These are phyloP conservation scores for Mikania micrantha DNA, from an alignment of 129 eudicot species.

Conservation along the genomic window DNA sequence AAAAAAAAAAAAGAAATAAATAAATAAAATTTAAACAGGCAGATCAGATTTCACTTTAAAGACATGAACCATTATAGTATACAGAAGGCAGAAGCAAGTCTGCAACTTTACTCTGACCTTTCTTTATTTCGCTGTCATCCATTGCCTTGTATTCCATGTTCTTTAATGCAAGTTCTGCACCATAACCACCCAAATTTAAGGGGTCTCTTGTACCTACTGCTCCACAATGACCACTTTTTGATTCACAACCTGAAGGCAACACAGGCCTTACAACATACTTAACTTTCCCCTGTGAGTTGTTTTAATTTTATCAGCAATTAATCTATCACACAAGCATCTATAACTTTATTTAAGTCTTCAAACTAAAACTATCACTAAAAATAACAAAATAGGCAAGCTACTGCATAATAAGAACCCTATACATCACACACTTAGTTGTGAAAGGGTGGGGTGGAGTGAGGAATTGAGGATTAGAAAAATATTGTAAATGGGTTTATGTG, in stretches of 20 bases:
- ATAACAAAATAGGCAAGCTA: too few species aligned
- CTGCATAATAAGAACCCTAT: background rate
- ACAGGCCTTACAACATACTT: slow-evolving; percentile 85
- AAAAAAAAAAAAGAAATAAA: background rate
- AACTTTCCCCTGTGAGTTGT: slow-evolving; percentile 58
- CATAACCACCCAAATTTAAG: slow-evolving; percentile 89
- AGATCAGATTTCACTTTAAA: too few species aligned
- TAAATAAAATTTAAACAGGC: background rate
- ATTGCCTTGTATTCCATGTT: slow-evolving; percentile 99
- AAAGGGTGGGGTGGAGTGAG: too few species aligned
- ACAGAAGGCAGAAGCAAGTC: background rate
- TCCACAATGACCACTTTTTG: slow-evolving; percentile 67
- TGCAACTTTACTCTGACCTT: slow-evolving; percentile 42
- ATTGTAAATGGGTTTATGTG: too few species aligned
- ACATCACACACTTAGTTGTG: too few species aligned
- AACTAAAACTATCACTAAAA: too few species aligned
- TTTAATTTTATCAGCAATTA: slow-evolving; percentile 14
- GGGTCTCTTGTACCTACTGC: slow-evolving; percentile 67
- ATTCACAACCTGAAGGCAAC: slow-evolving; percentile 83
- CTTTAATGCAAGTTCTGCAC: slow-evolving; percentile 97
- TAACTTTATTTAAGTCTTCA: background rate
- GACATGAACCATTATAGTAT: background rate
- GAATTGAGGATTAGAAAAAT: too few species aligned
- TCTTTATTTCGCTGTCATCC: slow-evolving; percentile 89
- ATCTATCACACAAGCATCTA: slow-evolving; percentile 5